Evolutionary conservation across 257 asterid species (phyloP).

Genomic region (Asclepias syriaca): DNA sequence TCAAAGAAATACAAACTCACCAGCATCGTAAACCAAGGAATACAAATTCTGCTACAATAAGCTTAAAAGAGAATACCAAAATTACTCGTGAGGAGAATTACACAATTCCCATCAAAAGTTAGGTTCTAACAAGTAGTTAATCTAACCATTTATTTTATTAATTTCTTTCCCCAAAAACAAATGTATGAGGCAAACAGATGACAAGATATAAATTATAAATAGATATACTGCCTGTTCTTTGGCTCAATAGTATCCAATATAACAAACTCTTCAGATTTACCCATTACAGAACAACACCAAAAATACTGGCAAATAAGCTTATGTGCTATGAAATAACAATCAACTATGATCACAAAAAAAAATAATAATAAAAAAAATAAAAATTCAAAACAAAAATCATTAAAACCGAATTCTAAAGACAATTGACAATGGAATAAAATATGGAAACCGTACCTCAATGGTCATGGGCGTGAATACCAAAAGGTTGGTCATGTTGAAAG

Average conservation of each 20-base stretch:
- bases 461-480: slow-evolving; percentile 92
- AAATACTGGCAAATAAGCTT: background rate
- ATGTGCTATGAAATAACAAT: background rate
- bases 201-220: background rate
- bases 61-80: background rate
- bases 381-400: too few species aligned
- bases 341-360: background rate
- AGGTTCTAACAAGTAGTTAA: background rate
- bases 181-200: too few species aligned
- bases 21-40: too few species aligned
- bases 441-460: slow-evolving; percentile 53
- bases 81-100: background rate
- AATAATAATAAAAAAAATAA: background rate
- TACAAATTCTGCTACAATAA: background rate
- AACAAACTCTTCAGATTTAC: background rate
- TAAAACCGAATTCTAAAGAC: background rate
- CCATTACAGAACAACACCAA: background rate
- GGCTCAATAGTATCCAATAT: background rate
- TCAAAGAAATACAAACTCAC: background rate
- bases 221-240: too few species aligned
- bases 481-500: slow-evolving; percentile 89
- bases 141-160: background rate
- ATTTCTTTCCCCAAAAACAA: too few species aligned
- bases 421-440: background rate
- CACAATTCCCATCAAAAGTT: background rate